Evolutionary conservation across 2,329 filamentous ascomycete species (phyloP), one percentile per base, ranked within the genome.

Genomic region (Diaporthe sp.): DNA sequence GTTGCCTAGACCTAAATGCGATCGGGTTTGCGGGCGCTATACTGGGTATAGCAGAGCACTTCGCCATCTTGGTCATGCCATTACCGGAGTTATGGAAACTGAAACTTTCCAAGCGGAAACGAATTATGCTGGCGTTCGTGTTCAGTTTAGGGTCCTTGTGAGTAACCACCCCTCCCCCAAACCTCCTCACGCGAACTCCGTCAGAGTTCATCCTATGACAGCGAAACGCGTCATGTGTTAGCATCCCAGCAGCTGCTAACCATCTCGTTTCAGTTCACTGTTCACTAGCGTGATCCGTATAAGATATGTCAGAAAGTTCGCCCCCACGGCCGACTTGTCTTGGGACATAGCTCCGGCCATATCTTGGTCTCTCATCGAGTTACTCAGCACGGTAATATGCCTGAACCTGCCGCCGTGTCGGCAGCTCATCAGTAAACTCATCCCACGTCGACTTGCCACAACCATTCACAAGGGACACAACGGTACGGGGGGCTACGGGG

Each of bases 141-240:
- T 75, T 75, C n/a, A 72, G 53, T 44, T 7, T 75, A 34, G 73
- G 73, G 42, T 75, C 67, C 20, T 75, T 75, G 73, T 75, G 44
- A 49, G 67, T 42, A 20, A 34, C 20, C 20, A 34, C 20, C 20
- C 22, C 25, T 25, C 20, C 15, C 60, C 60, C 34, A 2, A 3
- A 20, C 28, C 39, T 31, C 13, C 20, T 10, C 3, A 6, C 25
- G 15, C n/a, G 34, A 13, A 15, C 22, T 31, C 4, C 22, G 34
- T 20, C 65, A 39, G 34, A 68, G 34, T 70, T 31, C 60, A 20
- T 57, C 65, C 34, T 42, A 53, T 42, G 31, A 17, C 60, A 22
- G 25, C 60, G 37, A 58, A 57, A 49, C 47, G 20, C 9, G 49
- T 28, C 65, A 55, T 25, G 49, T 55, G 10, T 55, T 70, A 42